Conservation (phyloP, 805 yeast genomes). For the Saccharomycodes ludwigii region DNA sequence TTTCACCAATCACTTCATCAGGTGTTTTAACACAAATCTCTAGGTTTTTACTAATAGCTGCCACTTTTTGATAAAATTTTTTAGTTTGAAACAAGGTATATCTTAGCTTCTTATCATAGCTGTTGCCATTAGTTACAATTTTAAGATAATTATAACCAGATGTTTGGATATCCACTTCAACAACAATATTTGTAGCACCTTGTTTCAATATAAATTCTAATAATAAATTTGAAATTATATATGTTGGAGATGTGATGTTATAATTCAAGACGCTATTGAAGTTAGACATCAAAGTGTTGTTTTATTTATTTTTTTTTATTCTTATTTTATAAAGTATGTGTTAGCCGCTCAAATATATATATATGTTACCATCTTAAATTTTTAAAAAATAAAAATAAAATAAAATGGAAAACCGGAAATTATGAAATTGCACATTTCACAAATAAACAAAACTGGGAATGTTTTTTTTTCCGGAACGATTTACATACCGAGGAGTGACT, state of each 20-base stretch:
- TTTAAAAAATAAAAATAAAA: too few relatives aligned
- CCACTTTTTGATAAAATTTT: conserved; percentile 18
- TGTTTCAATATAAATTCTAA: conserved; percentile 31
- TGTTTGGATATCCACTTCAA: conserved; percentile 28
- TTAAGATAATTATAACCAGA: conserved; percentile 24
- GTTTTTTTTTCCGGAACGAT: too few relatives aligned
- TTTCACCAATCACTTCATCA: conserved; percentile 22
- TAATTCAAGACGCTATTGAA: neutral
- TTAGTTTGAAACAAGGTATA: conserved; percentile 32
- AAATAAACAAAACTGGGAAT: too few relatives aligned
- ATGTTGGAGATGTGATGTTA: conserved; percentile 18
- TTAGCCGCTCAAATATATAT: too few relatives aligned
- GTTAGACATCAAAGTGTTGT: neutral
- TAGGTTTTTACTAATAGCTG: too few relatives aligned
- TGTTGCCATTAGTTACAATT: conserved; percentile 31
- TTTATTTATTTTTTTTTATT: neutral
- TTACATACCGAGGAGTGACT: too few relatives aligned
- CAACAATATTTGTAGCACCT: conserved; percentile 21
- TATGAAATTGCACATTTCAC: too few relatives aligned
- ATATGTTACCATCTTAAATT: too few relatives aligned
- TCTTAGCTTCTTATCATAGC: conserved; percentile 40
- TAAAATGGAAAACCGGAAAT: too few relatives aligned
- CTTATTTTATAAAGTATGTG: too few relatives aligned
- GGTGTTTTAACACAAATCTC: conserved; percentile 21
- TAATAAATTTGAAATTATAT: conserved; percentile 24